phyloP scores from a whole-genome alignment of 2,329 filamentous ascomycete species.

The Onygena corvina region DNA sequence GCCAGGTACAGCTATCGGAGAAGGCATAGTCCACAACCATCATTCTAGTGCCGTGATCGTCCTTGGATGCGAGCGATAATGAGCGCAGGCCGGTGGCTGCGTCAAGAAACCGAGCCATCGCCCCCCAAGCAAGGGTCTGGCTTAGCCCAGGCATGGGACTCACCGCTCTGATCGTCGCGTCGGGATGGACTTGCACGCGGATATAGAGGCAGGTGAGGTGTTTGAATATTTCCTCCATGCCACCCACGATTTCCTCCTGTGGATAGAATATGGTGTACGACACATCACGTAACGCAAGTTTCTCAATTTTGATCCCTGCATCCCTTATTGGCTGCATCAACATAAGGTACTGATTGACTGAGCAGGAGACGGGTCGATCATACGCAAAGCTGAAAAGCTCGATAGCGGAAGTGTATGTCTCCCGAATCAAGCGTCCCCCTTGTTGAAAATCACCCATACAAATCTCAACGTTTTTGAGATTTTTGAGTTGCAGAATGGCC shows the following conservation, averaged over 20 bases:
- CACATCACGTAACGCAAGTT: conserved; percentile 1
- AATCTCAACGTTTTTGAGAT: not conserved
- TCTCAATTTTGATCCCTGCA: not conserved
- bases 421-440: not conserved
- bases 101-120: not conserved
- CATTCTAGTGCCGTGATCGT: not conserved
- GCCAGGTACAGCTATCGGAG: not conserved
- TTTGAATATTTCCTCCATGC: not conserved
- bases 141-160: not conserved
- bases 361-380: conserved; percentile 5
- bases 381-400: not conserved
- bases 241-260: not conserved
- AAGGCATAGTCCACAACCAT: not conserved
- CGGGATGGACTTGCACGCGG: not conserved
- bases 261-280: conserved; percentile 5
- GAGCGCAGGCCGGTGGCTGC: not conserved
- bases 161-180: not conserved
- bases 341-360: conserved; percentile 2
- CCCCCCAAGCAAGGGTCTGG: not conserved
- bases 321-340: conserved; percentile 2
- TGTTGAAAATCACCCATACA: conserved; percentile 3
- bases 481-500: not conserved
- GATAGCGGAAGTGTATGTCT: not conserved
- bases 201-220: not conserved
- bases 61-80: not conserved